These are phyloP conservation scores for Cicer bijugum DNA, from an alignment of 306 rosid species.

Conservation along the genomic window DNA sequence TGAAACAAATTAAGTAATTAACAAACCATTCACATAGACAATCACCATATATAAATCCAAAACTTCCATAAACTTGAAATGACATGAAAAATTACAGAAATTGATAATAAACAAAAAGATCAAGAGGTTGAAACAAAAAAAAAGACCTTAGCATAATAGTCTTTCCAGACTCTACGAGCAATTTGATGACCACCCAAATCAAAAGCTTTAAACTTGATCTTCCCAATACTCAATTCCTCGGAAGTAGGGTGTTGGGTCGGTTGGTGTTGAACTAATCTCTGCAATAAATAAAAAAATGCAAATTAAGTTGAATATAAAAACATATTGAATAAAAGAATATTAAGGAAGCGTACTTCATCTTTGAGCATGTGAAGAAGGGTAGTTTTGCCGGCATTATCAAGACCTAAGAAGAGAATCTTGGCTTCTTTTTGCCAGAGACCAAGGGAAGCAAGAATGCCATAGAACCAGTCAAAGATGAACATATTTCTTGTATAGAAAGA, in stretches of 20 bases:
- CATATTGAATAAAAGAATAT: not conserved
- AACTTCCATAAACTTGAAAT: constrained; percentile 30
- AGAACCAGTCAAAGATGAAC: constrained; percentile 87
- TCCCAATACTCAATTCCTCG: constrained; percentile 85
- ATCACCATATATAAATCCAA: constrained; percentile 33
- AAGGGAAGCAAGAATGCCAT: constrained; percentile 78
- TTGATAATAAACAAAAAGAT: not conserved
- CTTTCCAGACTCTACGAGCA: constrained; percentile 93
- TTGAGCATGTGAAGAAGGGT: constrained; percentile 90
- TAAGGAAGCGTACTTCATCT: constrained; percentile 57
- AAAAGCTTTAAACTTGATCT: constrained; percentile 85
- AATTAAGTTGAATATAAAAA: not conserved
- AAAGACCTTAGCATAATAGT: constrained; percentile 79
- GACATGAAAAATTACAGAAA: not conserved
- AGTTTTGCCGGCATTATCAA: constrained; percentile 89
- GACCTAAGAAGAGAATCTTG: constrained; percentile 82
- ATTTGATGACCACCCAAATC: constrained; percentile 92
- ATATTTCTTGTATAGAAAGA: constrained; percentile 27
- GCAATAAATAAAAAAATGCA: constrained; percentile 18
- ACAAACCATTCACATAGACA: not conserved
- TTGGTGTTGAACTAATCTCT: constrained; percentile 91
- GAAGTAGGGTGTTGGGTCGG: constrained; percentile 90
- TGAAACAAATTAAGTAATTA: not conserved
- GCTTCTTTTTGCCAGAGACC: constrained; percentile 91
- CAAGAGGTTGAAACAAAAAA: not conserved